Percentiles rank a stretch among this genome's conserved stretches.
These are phyloP conservation scores for Fusarium xylarioides DNA, from an alignment of 2,329 filamentous ascomycete genomes.

Conservation along the genomic window DNA sequence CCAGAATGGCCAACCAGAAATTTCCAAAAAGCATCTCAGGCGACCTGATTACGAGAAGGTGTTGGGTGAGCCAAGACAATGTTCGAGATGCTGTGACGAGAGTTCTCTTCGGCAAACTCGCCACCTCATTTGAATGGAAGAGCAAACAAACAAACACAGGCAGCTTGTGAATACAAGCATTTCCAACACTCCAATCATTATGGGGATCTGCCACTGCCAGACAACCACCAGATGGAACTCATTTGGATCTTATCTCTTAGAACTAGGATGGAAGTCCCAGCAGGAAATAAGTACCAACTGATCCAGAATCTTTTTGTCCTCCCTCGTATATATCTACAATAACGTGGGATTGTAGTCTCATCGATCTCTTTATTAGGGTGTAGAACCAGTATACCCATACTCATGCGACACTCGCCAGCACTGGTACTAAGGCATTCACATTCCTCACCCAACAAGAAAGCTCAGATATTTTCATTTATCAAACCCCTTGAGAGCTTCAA, in stretches of 20 bases:
- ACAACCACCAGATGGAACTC: not conserved
- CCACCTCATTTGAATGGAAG: not conserved
- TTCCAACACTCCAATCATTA: not conserved
- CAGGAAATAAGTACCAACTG: not conserved
- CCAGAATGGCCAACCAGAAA: not conserved
- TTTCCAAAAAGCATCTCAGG: not conserved
- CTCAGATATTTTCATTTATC: not conserved
- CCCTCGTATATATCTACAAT: not conserved
- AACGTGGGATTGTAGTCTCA: not conserved
- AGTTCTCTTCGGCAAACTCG: too few species aligned
- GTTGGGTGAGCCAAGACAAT: not conserved
- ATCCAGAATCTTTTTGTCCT: not conserved
- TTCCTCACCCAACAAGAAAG: not conserved
- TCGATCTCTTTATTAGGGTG: not conserved
- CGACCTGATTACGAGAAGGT: not conserved
- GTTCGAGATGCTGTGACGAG: not conserved
- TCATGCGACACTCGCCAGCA: not conserved
- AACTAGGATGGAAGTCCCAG: not conserved
- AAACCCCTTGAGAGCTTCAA: not conserved
- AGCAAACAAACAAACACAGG: not conserved
- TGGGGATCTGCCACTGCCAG: not conserved
- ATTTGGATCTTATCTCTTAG: not conserved
- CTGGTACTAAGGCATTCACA: not conserved
- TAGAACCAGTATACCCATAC: not conserved
- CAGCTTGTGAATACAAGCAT: not conserved